Base-by-base conservation (phyloP, 169 alveolate genomes). In the Babesia gibsoni region DNA sequence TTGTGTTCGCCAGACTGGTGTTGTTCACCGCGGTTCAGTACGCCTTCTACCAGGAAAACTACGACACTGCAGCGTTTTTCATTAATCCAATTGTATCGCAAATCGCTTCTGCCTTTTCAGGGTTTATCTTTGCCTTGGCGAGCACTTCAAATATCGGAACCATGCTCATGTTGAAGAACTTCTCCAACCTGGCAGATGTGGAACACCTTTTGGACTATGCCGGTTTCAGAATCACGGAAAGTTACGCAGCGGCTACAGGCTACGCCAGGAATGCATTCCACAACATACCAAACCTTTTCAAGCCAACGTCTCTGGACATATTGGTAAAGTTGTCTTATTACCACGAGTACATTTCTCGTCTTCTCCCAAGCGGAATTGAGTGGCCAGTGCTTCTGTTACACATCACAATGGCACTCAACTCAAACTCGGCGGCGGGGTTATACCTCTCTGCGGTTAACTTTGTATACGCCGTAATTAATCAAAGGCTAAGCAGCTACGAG, bases 381-480 rank as follows among this genome's bases (percentile, higher is more conserved):
- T 66, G 81, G 86, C 53, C 72, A 37, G 41, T 50, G 29, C 57
- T 77, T 32, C 59, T 56, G 33, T 64, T 77, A 23, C 53, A 77
- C 50, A 16, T 52, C 14, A n/a, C 82, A 20, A 36, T 77, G 63
- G 80, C 86, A 4, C 48, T 77, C 50, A 33, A 77, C 75, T 7
- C 86, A 25, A 77, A 77, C 82, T 63, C 79, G 42, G 86, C 82
- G 2, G 74, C 82, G 16, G 86, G 86, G 16, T 20, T 77, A 10
- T 77, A 77, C 68, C 53, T 77, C 5, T 52, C 74, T 2, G 12
- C 37, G 46, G 41, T 67, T 23, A 61, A 77, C 37, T 32, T 45
- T 48, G 23, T 67, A 14, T 59, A 30, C 42, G 22, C 48, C 23
- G 68, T 32, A 22, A 32, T 77, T 14, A 69, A 58, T 54, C 64